Conservation (phyloP, 331 rosid species). For the Phaseolus coccineus region DNA sequence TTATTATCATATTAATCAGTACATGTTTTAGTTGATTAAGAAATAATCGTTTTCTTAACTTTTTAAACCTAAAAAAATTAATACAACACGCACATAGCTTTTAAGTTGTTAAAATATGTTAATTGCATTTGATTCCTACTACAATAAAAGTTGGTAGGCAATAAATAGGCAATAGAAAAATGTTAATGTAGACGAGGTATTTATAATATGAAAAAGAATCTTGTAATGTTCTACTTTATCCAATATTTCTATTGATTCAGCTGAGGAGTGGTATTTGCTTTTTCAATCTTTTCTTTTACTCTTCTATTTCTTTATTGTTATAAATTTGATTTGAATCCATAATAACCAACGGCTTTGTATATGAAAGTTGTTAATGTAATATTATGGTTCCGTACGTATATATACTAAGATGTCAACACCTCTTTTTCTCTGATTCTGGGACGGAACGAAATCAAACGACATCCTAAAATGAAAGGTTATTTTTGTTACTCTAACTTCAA, state of each 20-base stretch:
- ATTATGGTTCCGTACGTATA: neutral
- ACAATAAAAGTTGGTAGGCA: neutral
- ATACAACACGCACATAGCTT: no score
- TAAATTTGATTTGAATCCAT: neutral
- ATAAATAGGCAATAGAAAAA: neutral
- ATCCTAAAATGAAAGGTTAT: neutral
- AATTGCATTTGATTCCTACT: neutral
- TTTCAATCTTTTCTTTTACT: neutral
- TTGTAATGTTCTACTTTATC: neutral
- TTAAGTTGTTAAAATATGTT: neutral
- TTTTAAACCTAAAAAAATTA: neutral
- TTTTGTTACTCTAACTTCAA: neutral
- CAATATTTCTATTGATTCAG: neutral
- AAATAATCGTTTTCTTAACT: neutral
- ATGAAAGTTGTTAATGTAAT: neutral
- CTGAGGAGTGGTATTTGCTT: neutral
- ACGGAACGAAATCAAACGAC: constrained; percentile 20
- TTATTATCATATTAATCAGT: neutral
- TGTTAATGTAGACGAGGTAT: neutral
- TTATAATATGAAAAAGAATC: constrained; percentile 12
- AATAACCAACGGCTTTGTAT: no score
- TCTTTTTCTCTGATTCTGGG: constrained; percentile 8
- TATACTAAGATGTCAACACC: neutral
- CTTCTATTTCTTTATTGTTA: neutral
- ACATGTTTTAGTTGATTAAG: neutral